These are phyloP conservation scores for Xylariaceae sp. DNA, from an alignment of 2,329 filamentous ascomycete species.

Conservation along the genomic window DNA sequence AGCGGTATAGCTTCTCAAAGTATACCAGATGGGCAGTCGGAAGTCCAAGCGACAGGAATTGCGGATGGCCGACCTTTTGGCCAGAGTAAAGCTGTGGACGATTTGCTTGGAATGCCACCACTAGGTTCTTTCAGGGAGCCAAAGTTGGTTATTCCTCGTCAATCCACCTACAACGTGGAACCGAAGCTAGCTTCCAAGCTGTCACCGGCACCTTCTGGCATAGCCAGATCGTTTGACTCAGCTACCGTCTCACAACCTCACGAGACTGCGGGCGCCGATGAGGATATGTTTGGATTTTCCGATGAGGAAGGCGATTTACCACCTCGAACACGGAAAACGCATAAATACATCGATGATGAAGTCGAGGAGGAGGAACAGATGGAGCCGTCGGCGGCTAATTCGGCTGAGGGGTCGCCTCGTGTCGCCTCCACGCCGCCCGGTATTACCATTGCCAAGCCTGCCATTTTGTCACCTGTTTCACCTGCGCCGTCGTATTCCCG, in stretches of 20 bases:
- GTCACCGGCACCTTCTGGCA: neutral
- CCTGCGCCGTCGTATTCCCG: constrained; percentile 27
- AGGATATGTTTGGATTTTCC: constrained; percentile 42
- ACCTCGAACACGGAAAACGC: constrained; percentile 22
- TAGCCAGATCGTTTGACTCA: constrained; percentile 2
- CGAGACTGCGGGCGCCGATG: constrained; percentile 18
- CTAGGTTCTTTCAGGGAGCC: constrained; percentile 28
- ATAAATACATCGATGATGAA: constrained; percentile 34
- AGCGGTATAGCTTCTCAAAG: constrained; percentile 1
- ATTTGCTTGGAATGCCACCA: constrained; percentile 28
- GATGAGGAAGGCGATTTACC: constrained; percentile 28
- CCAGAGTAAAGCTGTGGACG: constrained; percentile 19
- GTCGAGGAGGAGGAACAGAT: constrained; percentile 24
- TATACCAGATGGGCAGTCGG: neutral
- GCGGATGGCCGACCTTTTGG: constrained; percentile 14
- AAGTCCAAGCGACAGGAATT: constrained; percentile 4
- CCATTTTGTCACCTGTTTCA: constrained; percentile 30
- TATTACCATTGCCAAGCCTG: constrained; percentile 36
- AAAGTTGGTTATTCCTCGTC: constrained; percentile 25
- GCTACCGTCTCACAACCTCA: neutral
- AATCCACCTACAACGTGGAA: neutral
- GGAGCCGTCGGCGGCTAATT: constrained; percentile 17
- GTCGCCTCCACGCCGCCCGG: constrained; percentile 41
- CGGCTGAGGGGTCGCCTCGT: constrained; percentile 17
- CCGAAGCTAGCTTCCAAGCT: constrained; percentile 1